phyloP scores from a whole-genome alignment of 441 rosid genomes.

The Pelargonium myrrhifolium region DNA sequence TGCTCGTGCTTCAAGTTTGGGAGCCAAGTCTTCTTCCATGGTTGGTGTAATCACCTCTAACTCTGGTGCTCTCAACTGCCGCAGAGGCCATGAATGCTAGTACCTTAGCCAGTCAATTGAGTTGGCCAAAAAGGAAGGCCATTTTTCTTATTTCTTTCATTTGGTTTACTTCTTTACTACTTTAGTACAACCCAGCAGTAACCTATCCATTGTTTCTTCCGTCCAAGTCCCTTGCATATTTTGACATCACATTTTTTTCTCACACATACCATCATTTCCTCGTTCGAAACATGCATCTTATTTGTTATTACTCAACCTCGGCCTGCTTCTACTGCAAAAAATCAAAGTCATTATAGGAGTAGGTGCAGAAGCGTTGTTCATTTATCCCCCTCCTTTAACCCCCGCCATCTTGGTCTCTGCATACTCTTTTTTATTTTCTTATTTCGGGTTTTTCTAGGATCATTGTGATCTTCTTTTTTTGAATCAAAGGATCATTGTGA shows the following conservation, averaged over 20 bases:
- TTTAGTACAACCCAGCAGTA: constrained; percentile 1
- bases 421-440: too few species aligned
- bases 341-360: constrained; percentile 25
- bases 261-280: constrained; percentile 32
- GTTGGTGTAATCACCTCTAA: constrained; percentile 67
- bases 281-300: constrained; percentile 12
- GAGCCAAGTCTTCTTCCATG: constrained; percentile 79
- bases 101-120: constrained; percentile 8
- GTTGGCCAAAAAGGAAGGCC: constrained; percentile 27
- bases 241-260: constrained; percentile 43
- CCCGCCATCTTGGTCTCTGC: too few species aligned
- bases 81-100: constrained; percentile 52
- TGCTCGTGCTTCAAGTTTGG: constrained; percentile 89
- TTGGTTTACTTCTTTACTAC: not conserved
- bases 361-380: constrained; percentile 73
- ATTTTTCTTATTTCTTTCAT: constrained; percentile 7
- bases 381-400: too few species aligned
- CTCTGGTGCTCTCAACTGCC: constrained; percentile 70
- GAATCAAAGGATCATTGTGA: not conserved
- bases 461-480: too few species aligned
- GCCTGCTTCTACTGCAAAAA: constrained; percentile 44
- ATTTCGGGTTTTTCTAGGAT: not conserved
- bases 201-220: constrained; percentile 28
- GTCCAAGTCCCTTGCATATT: constrained; percentile 20
- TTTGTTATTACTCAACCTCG: constrained; percentile 60